A percentile compares a stretch with the other conserved stretches of the same genome.
Conservation (phyloP, 805 yeast genomes). For the Jamesozyma lodderae region DNA sequence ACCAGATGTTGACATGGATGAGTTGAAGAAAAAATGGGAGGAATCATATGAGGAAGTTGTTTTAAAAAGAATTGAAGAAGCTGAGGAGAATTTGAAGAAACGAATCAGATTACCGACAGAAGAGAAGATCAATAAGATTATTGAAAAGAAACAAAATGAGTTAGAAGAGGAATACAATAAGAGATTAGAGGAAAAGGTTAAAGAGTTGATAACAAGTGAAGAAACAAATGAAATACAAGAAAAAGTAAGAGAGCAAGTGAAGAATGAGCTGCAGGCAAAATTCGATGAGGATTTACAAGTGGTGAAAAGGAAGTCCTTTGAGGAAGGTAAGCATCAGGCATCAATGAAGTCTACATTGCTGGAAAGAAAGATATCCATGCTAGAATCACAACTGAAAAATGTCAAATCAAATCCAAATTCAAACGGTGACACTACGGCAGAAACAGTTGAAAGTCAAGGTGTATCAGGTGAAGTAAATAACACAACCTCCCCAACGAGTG, state of each 20-base stretch:
- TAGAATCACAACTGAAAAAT: conserved; percentile 28
- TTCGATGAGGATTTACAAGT: conserved; percentile 8
- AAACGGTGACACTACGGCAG: not conserved
- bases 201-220: conserved; percentile 3
- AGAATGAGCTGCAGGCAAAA: conserved; percentile 5
- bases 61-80: conserved; percentile 28
- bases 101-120: conserved; percentile 36
- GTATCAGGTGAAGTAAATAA: not conserved
- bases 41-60: conserved; percentile 24
- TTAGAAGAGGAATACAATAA: conserved; percentile 10
- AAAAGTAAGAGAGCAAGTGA: conserved; percentile 11
- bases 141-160: conserved; percentile 31
- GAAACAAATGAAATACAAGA: conserved; percentile 4
- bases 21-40: conserved; percentile 30
- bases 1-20: conserved; percentile 11
- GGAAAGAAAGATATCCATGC: conserved; percentile 23
- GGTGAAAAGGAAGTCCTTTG: conserved; percentile 12
- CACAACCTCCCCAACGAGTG: too few species aligned
- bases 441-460: not conserved
- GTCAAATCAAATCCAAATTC: conserved; percentile 32
- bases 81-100: conserved; percentile 38
- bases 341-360: conserved; percentile 19
- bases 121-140: conserved; percentile 44
- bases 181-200: conserved; percentile 8
- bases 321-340: conserved; percentile 19